A percentile compares a stretch with the other conserved stretches of the same genome.
These are phyloP conservation scores for Mariannaea sp. DNA, from an alignment of 2,329 filamentous ascomycete genomes.

Conservation along the genomic window DNA sequence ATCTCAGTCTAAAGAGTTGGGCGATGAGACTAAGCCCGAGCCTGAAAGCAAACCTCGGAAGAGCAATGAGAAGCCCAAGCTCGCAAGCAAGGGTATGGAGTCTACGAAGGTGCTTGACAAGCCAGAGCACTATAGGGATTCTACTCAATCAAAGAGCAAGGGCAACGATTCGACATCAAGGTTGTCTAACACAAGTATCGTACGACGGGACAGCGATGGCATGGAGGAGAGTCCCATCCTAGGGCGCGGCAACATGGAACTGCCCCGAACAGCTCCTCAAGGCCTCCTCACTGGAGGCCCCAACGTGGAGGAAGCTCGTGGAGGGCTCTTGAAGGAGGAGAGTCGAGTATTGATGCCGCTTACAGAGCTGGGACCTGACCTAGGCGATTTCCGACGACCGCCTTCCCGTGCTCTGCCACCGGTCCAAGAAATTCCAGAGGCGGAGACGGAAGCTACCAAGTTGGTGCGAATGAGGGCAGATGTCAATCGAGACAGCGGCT, in stretches of 20 bases:
- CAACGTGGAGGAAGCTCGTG: conserved; percentile 38
- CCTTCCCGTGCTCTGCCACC: conserved; percentile 54
- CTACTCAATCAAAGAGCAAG: conserved; percentile 10
- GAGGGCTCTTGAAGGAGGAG: conserved; percentile 42
- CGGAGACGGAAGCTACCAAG: conserved; percentile 43
- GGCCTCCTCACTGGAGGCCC: conserved; percentile 41
- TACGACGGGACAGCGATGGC: conserved; percentile 35
- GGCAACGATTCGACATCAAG: conserved; percentile 16
- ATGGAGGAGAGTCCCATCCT: conserved; percentile 47
- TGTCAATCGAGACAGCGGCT: conserved; percentile 44
- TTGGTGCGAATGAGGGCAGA: conserved; percentile 26
- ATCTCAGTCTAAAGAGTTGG: conserved; percentile 18
- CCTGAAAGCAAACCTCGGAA: conserved; percentile 6
- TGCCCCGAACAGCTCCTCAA: conserved; percentile 25
- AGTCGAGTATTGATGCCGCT: conserved; percentile 30
- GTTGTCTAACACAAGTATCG: conserved; percentile 25
- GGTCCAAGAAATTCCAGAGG: conserved; percentile 57
- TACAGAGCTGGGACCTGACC: conserved; percentile 33
- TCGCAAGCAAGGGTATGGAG: conserved; percentile 6
- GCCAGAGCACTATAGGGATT: not conserved
- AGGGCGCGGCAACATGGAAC: conserved; percentile 37
- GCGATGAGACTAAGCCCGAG: conserved; percentile 11
- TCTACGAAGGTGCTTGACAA: not conserved
- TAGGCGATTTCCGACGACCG: conserved; percentile 49
- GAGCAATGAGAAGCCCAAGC: conserved; percentile 5